phyloP scores from a whole-genome alignment of 2,329 filamentous ascomycete genomes.

The Oidium heveae region DNA sequence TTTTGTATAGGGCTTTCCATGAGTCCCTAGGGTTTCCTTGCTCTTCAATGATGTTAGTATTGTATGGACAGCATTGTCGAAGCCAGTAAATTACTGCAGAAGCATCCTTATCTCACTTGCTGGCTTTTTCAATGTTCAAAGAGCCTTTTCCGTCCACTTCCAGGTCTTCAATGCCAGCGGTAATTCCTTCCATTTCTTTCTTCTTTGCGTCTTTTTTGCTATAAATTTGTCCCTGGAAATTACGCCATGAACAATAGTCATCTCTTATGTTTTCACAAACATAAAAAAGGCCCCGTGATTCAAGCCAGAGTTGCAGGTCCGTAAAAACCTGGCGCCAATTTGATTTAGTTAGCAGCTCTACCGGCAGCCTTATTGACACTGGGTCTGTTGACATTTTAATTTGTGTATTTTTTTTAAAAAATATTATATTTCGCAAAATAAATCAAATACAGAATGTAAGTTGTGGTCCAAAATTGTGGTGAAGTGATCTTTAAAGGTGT shows the following conservation, averaged over 20 bases:
- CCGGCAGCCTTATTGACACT: too few relatives aligned
- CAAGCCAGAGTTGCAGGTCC: not conserved
- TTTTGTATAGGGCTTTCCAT: not conserved
- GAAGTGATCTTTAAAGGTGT: too few relatives aligned
- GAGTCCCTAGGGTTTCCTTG: not conserved
- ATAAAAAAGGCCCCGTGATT: not conserved
- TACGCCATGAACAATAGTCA: not conserved
- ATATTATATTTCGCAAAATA: too few relatives aligned
- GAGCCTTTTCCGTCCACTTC: not conserved
- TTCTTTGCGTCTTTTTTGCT: too few relatives aligned
- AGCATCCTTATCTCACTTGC: not conserved
- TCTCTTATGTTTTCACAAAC: not conserved
- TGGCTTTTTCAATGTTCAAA: not conserved
- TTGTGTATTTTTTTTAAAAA: too few relatives aligned
- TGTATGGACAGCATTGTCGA: not conserved
- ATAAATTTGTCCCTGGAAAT: not conserved
- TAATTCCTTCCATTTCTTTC: not conserved
- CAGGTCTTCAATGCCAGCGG: not conserved
- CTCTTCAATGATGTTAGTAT: not conserved
- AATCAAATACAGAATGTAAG: too few relatives aligned
- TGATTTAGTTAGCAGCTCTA: not conserved
- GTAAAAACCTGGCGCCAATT: not conserved
- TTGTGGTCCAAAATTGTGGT: too few relatives aligned
- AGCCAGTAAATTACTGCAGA: slow-evolving; percentile 1
- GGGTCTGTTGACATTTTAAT: too few relatives aligned